Conservation (phyloP, 805 yeast genomes). For the Candida silvatica region DNA sequence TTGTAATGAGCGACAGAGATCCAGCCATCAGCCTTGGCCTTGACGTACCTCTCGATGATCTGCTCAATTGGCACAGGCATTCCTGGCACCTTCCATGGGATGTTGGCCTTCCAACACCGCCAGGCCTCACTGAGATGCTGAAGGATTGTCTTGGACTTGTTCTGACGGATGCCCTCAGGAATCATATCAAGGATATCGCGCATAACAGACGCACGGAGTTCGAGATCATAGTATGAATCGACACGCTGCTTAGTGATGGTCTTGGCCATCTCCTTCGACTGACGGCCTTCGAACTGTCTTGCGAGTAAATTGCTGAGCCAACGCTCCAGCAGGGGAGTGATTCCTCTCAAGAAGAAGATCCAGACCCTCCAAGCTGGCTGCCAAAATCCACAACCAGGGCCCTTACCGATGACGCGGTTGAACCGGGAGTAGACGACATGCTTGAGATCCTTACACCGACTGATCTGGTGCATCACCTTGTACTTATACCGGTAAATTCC, state of each 20-base stretch:
- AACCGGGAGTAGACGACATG: slow-evolving; percentile 84
- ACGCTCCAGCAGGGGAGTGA: slow-evolving; percentile 82
- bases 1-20: slow-evolving; percentile 86
- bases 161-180: slow-evolving; percentile 87
- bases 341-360: slow-evolving; percentile 87
- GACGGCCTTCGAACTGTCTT: slow-evolving; percentile 94
- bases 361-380: slow-evolving; percentile 98
- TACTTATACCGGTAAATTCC: slow-evolving; percentile 96
- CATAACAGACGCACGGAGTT: slow-evolving; percentile 88
- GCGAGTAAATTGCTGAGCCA: slow-evolving; percentile 91
- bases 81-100: slow-evolving; percentile 97
- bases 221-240: slow-evolving; percentile 91
- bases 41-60: slow-evolving; percentile 81
- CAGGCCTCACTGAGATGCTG: slow-evolving; percentile 97
- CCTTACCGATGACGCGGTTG: slow-evolving; percentile 84
- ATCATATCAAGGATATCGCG: slow-evolving; percentile 95
- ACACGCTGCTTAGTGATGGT: slow-evolving; percentile 93
- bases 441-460: slow-evolving; percentile 91
- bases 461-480: slow-evolving; percentile 95
- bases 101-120: slow-evolving; percentile 99
- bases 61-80: slow-evolving; percentile 84
- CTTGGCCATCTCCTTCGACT: slow-evolving; percentile 84
- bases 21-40: slow-evolving; percentile 98
- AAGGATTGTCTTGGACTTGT: slow-evolving; percentile 74
- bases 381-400: slow-evolving; percentile 99